Conservation (phyloP, 1,139 yeast genomes). For the Sugiyamaella novakii region DNA sequence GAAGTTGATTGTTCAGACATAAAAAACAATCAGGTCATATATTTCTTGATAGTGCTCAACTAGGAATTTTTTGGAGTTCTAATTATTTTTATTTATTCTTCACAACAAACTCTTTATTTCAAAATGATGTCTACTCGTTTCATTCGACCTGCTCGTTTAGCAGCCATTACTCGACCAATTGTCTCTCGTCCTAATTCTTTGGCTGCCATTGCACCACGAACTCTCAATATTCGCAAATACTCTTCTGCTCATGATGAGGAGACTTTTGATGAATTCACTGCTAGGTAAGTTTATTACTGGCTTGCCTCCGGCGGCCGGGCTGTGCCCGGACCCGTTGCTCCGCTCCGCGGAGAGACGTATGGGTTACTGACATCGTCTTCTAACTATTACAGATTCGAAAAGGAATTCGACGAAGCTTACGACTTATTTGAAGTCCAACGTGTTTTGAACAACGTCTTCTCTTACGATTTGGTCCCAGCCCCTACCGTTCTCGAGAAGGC, state of each 20-base stretch:
- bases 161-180: slow-evolving; percentile 25
- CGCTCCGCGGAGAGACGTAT: no score
- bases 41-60: no score
- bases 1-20: slow-evolving; percentile 11
- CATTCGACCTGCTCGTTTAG: slow-evolving; percentile 19
- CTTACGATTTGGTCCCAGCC: slow-evolving; percentile 98
- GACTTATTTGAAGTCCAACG: slow-evolving; percentile 94
- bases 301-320: no score
- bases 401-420: slow-evolving; percentile 96
- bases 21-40: slow-evolving; percentile 17
- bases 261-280: slow-evolving; percentile 92
- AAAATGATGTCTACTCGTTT: slow-evolving; percentile 16
- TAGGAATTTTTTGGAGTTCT: no score
- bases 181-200: slow-evolving; percentile 25
- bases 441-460: slow-evolving; percentile 93
- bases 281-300: no score
- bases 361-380: no score
- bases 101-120: no score
- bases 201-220: slow-evolving; percentile 35
- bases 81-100: slow-evolving; percentile 8
- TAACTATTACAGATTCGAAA: slow-evolving; percentile 65
- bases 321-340: no score
- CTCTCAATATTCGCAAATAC: slow-evolving; percentile 58
- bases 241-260: slow-evolving; percentile 81
- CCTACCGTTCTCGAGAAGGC: slow-evolving; percentile 96